phyloP scores from a whole-genome alignment of 164 flowering plant species.

The Stephania japonica region DNA sequence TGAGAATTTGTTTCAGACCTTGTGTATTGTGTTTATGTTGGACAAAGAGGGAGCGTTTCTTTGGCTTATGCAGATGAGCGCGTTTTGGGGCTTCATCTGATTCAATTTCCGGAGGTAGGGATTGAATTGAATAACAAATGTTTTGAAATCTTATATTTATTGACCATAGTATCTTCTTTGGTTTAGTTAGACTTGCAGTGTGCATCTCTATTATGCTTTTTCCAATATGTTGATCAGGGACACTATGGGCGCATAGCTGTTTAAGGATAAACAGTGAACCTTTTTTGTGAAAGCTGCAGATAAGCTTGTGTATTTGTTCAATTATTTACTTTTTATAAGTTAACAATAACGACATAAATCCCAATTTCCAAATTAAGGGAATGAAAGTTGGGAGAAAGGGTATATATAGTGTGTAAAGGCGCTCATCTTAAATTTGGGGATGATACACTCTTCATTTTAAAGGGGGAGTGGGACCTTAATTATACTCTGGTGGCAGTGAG shows the following conservation, averaged over 20 bases:
- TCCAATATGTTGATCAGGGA: neutral
- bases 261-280: neutral
- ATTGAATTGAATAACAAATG: neutral
- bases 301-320: neutral
- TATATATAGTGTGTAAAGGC: too few relatives aligned
- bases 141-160: neutral
- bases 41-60: conserved; percentile 47
- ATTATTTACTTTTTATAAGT: neutral
- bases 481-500: too few relatives aligned
- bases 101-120: conserved; percentile 82
- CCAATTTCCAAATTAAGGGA: too few relatives aligned
- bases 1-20: neutral
- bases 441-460: too few relatives aligned
- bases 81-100: conserved; percentile 73
- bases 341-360: too few relatives aligned
- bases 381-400: too few relatives aligned
- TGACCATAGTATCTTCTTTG: neutral
- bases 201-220: neutral
- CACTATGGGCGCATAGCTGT: neutral
- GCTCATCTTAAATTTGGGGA: too few relatives aligned
- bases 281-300: neutral
- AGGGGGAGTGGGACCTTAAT: too few relatives aligned
- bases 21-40: conserved; percentile 10
- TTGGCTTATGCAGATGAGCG: conserved; percentile 76
- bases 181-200: neutral